Conservation (phyloP, 2,329 filamentous ascomycete species). For the Fusarium irregulare region DNA sequence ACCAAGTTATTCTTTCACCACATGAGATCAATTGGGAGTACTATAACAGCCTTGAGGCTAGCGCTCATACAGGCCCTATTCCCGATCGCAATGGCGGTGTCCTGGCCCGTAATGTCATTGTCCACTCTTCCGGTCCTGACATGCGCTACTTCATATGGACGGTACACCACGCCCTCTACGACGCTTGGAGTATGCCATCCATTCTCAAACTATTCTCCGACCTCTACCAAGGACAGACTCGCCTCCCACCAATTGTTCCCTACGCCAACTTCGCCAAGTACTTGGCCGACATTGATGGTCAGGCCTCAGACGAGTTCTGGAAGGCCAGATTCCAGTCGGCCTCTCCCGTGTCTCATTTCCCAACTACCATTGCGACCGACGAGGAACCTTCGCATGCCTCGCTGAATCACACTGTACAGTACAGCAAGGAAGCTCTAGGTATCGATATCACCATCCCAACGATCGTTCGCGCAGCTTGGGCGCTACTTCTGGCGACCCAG, state of each 20-base stretch:
- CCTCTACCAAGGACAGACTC: conserved; percentile 4
- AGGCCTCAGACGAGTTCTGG: conserved; percentile 30
- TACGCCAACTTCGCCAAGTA: conserved; percentile 36
- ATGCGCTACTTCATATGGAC: conserved; percentile 33
- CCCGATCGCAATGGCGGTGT: conserved; percentile 31
- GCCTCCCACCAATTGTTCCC: not conserved
- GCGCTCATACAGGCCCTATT: not conserved
- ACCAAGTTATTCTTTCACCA: conserved; percentile 33
- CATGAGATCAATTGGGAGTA: conserved; percentile 22
- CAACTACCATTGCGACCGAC: not conserved
- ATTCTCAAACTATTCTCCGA: conserved; percentile 20
- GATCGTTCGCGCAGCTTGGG: conserved; percentile 32
- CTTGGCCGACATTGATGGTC: conserved; percentile 3
- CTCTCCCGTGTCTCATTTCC: conserved; percentile 19
- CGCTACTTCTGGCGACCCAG: conserved; percentile 16
- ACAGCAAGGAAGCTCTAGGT: not conserved
- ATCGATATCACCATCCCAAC: conserved; percentile 26
- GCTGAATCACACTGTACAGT: not conserved
- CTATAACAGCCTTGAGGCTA: not conserved
- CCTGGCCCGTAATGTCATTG: conserved; percentile 16
- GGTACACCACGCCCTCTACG: conserved; percentile 38
- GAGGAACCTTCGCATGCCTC: not conserved
- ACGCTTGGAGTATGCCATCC: conserved; percentile 41
- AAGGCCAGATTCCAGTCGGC: conserved; percentile 8
- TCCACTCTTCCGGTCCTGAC: not conserved